Base-by-base conservation (phyloP, 2,329 filamentous ascomycete species). In the Aspergillus tanneri region DNA sequence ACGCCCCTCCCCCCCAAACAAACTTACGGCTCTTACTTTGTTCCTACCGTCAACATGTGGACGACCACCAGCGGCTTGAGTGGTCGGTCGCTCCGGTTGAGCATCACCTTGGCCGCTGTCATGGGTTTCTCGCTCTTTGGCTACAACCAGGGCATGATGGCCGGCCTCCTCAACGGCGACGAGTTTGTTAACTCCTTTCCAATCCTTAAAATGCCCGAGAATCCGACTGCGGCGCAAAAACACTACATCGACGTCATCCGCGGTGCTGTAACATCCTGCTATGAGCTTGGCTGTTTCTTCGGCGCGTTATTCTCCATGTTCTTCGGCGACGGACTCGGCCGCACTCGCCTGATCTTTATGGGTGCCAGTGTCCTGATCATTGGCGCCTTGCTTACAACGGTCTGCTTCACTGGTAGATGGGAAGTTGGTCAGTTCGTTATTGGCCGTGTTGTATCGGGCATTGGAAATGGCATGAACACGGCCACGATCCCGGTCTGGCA, bases 51-150 rank as follows among this genome's bases (percentile, higher is more conserved):
- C 57, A 62, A 55, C 14, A 67, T 67, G 64, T 66, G 63, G 64
- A 67, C 64, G 27, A 55, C 54, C 32, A 65, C 63, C 25, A 49
- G 27, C 30, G 64, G 64, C 45, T 47, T 66, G 12, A 48, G 52
- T 50, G 64, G 64, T 57, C 49, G 52, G 32, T 23, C 43, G 38
- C 59, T 62, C 43, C 59, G 49, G 16, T 8, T 54, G 18, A 48
- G 47, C 49, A 58, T 65, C 50, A 67, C 64, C 45, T 45, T 67
- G 23, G 62, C 58, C n/a, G 61, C 63, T 35, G 62, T 65, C n/a
- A 44, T 62, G 23, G 81, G 79, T 12, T 83, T 84, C 68, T 68
- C 82, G 6, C 76, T 82, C 19, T 68, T 68, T 52, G 66, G 66
- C 40, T 69, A 67, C 50, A 62, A 69, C 47, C 66, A 68, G 55